A percentile compares a stretch with the other conserved stretches of the same genome.
Conservation (phyloP, 1,139 yeast species). For the Tardiomyces blankii region DNA sequence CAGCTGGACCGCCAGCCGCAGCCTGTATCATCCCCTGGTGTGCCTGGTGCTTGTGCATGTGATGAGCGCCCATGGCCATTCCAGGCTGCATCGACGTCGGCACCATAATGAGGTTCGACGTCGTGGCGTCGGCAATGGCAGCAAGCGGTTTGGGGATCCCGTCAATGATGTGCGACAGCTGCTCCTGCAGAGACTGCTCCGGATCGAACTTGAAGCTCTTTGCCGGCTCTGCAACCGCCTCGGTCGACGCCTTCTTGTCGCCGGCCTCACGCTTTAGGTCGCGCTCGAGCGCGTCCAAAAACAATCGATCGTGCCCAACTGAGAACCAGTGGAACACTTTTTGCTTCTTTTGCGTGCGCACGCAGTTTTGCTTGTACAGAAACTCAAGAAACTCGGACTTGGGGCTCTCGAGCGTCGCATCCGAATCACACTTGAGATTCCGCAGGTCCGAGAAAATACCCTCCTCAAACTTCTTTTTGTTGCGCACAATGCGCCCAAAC, state of each 20-base stretch:
- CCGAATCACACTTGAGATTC: slow-evolving; percentile 74
- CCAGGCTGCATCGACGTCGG: slow-evolving; percentile 1
- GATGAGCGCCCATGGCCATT: background rate
- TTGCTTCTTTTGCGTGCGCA: slow-evolving; percentile 92
- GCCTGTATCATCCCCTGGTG: background rate
- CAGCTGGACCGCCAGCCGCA: background rate
- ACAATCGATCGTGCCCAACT: slow-evolving; percentile 86
- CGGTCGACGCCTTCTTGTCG: slow-evolving; percentile 27
- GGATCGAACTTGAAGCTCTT: slow-evolving; percentile 29
- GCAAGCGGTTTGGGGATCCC: slow-evolving; percentile 22
- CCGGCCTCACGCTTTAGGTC: slow-evolving; percentile 68
- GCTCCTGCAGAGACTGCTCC: slow-evolving; percentile 27
- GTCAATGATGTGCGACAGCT: slow-evolving; percentile 21
- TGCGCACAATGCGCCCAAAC: slow-evolving; percentile 76
- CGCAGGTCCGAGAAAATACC: slow-evolving; percentile 89
- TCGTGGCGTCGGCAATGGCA: slow-evolving; percentile 24
- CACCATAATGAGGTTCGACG: slow-evolving; percentile 7
- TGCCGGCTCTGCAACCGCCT: slow-evolving; percentile 33
- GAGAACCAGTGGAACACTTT: slow-evolving; percentile 96
- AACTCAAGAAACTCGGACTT: slow-evolving; percentile 79
- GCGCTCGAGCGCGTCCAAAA: slow-evolving; percentile 89
- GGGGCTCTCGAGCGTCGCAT: slow-evolving; percentile 83
- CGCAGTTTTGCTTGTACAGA: slow-evolving; percentile 73
- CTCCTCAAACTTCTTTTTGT: slow-evolving; percentile 91
- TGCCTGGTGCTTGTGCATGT: background rate